Base-by-base conservation (phyloP, 495 filamentous ascomycete genomes). In the Xylaria nigripes region DNA sequence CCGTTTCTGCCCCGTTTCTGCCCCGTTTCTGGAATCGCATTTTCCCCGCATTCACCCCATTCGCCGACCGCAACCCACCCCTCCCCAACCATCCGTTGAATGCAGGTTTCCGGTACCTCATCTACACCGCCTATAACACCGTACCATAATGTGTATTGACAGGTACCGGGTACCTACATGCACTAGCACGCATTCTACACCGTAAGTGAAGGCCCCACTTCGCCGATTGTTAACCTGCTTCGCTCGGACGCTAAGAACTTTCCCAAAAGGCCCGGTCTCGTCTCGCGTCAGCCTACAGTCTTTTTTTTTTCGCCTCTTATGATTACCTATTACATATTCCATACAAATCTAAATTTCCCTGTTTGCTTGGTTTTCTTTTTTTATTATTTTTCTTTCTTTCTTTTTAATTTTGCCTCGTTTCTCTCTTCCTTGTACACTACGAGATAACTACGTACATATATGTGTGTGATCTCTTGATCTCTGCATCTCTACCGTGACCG, bases 261-360 rank as follows among this genome's bases (percentile, higher is more conserved):
- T 3, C n/a, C 36, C 9, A 55, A 48, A 13, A 42, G 22, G 45
- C 15, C 52, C 36, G 46, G 36, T 48, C 32, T n/a, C 8, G 32
- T 36, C 53, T 55, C 46, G 53, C 44, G 53, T 55, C 53, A 55
- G 53, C 53, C 53, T 50, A 55, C 15, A 40, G 9, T n/a, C n/a
- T n/a, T n/a, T n/a, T n/a, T n/a, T n/a, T n/a, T n/a, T n/a, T n/a
- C n/a, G n/a, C n/a, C n/a, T n/a, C n/a, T n/a, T n/a, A n/a, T n/a
- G n/a, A n/a, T n/a, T n/a, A n/a, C n/a, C n/a, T n/a, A n/a, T n/a
- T n/a, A n/a, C n/a, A n/a, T n/a, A n/a, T n/a, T n/a, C n/a, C n/a
- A n/a, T n/a, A n/a, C n/a, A n/a, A n/a, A n/a, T n/a, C n/a, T n/a
- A n/a, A n/a, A n/a, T n/a, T n/a, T n/a, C n/a, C n/a, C 32, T 8